phyloP scores from a whole-genome alignment of 495 filamentous ascomycete species.

The Extremus antarcticus region DNA sequence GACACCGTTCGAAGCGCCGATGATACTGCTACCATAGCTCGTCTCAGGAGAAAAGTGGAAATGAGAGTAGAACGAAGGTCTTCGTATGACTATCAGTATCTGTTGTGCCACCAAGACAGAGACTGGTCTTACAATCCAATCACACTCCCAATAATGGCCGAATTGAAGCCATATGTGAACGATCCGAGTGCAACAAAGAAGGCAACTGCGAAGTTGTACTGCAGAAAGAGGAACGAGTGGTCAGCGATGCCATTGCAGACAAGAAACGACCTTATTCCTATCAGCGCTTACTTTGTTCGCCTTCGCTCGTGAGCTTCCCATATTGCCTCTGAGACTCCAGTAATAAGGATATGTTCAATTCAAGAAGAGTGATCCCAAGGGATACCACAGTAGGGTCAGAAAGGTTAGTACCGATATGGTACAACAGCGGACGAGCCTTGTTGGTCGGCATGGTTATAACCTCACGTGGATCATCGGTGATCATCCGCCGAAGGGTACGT shows the following conservation, averaged over 20 bases:
- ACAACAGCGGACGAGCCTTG: no score
- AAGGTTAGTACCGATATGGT: no score
- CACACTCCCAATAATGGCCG: neutral
- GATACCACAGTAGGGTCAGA: no score
- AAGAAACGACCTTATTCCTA: no score
- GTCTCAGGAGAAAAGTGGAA: neutral
- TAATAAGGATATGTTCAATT: no score
- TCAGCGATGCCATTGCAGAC: neutral
- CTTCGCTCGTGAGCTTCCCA: neutral
- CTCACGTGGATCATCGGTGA: no score
- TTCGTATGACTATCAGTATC: no score
- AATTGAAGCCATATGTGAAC: neutral
- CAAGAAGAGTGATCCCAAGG: no score
- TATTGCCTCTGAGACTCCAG: neutral
- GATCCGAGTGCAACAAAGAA: neutral
- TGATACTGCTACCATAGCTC: neutral
- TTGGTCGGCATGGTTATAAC: no score
- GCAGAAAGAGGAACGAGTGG: neutral
- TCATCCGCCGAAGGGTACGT: no score
- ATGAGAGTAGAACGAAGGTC: neutral
- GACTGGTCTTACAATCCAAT: neutral
- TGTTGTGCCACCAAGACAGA: neutral
- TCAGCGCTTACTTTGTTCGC: no score
- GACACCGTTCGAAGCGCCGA: neutral
- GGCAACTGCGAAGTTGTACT: neutral